Conservation (phyloP, 2,329 filamentous ascomycete species). For the Cytospora paraplurivora region DNA sequence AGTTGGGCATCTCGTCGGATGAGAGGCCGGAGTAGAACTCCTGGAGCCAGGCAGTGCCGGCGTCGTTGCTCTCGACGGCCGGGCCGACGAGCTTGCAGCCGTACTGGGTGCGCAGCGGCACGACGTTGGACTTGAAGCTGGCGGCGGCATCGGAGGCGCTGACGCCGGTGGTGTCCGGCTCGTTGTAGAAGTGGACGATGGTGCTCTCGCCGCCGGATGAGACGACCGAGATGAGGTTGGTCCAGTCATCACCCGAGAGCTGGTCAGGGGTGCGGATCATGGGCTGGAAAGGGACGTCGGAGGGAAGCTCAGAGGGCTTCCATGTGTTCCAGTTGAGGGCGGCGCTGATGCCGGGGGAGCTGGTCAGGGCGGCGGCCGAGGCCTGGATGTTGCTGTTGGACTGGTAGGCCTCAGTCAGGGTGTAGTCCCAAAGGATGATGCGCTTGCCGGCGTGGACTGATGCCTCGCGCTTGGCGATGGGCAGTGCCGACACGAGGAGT, state of each 20-base stretch:
- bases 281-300: conserved; percentile 43
- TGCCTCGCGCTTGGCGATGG: conserved; percentile 11
- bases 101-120: conserved; percentile 37
- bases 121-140: conserved; percentile 43
- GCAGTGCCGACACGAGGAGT: conserved; percentile 16
- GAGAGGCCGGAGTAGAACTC: conserved; percentile 43
- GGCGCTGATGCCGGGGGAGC: conserved; percentile 39
- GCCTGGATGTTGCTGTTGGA: conserved; percentile 8
- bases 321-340: conserved; percentile 47
- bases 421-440: conserved; percentile 48
- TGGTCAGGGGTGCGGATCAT: conserved; percentile 45
- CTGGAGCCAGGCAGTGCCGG: conserved; percentile 44
- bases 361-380: conserved; percentile 33
- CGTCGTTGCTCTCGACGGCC: conserved; percentile 41
- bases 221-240: conserved; percentile 33
- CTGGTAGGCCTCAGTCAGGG: conserved; percentile 36
- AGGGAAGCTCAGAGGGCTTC: conserved; percentile 41
- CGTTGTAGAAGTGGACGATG: conserved; percentile 50
- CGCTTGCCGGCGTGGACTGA: conserved; percentile 38
- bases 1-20: conserved; percentile 42
- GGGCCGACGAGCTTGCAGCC: conserved; percentile 42
- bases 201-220: conserved; percentile 25
- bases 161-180: conserved; percentile 45
- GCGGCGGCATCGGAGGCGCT: conserved; percentile 40
- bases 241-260: conserved; percentile 44